These are phyloP conservation scores for Herpotrichia juniperi DNA, from an alignment of 2,329 filamentous ascomycete genomes.

Conservation along the genomic window DNA sequence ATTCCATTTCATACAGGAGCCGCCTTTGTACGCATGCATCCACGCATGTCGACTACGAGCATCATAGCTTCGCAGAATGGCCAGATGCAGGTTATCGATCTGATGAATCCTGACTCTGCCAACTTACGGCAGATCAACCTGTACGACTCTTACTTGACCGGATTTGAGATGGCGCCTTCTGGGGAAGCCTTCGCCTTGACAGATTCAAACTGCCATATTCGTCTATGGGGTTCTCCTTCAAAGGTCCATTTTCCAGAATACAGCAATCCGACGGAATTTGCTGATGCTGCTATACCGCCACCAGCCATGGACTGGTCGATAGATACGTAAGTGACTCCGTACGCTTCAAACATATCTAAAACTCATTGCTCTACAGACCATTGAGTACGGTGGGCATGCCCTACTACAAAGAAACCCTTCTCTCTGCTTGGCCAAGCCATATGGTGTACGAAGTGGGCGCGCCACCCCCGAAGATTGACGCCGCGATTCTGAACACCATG, in stretches of 20 bases:
- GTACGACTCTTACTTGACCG: constrained; percentile 71
- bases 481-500: constrained; percentile 70
- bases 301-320: constrained; percentile 70
- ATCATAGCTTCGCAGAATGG: constrained; percentile 92
- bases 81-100: constrained; percentile 93
- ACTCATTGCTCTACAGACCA: constrained; percentile 59
- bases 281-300: constrained; percentile 65
- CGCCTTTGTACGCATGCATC: constrained; percentile 95
- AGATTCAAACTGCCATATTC: constrained; percentile 78
- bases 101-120: constrained; percentile 90
- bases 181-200: constrained; percentile 84
- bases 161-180: constrained; percentile 85
- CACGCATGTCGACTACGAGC: constrained; percentile 91
- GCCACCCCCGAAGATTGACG: constrained; percentile 77
- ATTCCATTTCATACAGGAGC: constrained; percentile 92
- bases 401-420: constrained; percentile 84
- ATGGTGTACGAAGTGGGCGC: constrained; percentile 85
- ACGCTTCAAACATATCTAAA: not conserved
- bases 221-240: constrained; percentile 85
- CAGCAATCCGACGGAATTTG: constrained; percentile 75
- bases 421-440: constrained; percentile 89
- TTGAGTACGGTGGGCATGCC: constrained; percentile 88
- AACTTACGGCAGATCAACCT: constrained; percentile 85
- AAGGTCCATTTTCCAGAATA: constrained; percentile 89
- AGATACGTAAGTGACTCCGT: constrained; percentile 64